A percentile compares a stretch with the other conserved stretches of the same genome.
Conservation (phyloP, 306 rosid genomes). For the Medicago arabica region DNA sequence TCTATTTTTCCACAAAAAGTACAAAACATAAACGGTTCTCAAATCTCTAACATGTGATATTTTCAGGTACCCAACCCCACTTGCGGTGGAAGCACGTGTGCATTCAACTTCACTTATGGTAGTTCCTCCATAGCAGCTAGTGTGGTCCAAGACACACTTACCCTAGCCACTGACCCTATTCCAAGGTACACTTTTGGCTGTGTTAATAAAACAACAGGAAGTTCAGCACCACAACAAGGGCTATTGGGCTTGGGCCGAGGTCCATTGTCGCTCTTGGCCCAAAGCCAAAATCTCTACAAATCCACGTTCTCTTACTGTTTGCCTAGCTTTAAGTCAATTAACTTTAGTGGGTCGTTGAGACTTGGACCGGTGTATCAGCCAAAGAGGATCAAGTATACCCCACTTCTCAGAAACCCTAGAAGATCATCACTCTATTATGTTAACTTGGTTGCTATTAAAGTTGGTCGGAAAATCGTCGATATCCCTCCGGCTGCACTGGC, state of each 20-base stretch:
- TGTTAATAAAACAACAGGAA: slow-evolving; percentile 68
- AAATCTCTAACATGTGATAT: slow-evolving; percentile 1
- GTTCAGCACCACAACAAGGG: slow-evolving; percentile 77
- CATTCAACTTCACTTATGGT: slow-evolving; percentile 86
- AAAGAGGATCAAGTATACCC: slow-evolving; percentile 76
- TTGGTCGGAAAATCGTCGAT: slow-evolving; percentile 74
- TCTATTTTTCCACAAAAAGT: not conserved
- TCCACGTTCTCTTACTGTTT: slow-evolving; percentile 96
- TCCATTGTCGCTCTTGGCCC: slow-evolving; percentile 76
- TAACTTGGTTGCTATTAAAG: slow-evolving; percentile 66
- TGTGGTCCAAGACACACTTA: slow-evolving; percentile 73
- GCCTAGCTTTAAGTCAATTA: slow-evolving; percentile 78
- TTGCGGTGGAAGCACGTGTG: slow-evolving; percentile 72
- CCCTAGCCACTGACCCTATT: slow-evolving; percentile 69
- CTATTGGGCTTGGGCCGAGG: slow-evolving; percentile 94
- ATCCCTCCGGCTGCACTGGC: slow-evolving; percentile 82
- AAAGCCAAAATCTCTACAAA: slow-evolving; percentile 70
- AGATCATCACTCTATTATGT: slow-evolving; percentile 89
- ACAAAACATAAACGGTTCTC: not conserved
- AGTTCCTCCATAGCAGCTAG: slow-evolving; percentile 70
- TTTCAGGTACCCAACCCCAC: slow-evolving; percentile 84
- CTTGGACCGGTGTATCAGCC: slow-evolving; percentile 94
- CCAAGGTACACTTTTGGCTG: slow-evolving; percentile 83
- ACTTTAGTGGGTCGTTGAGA: slow-evolving; percentile 80
- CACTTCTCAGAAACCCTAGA: slow-evolving; percentile 80